phyloP scores from a whole-genome alignment of 495 filamentous ascomycete genomes.

The Lasiosphaeris hirsuta region DNA sequence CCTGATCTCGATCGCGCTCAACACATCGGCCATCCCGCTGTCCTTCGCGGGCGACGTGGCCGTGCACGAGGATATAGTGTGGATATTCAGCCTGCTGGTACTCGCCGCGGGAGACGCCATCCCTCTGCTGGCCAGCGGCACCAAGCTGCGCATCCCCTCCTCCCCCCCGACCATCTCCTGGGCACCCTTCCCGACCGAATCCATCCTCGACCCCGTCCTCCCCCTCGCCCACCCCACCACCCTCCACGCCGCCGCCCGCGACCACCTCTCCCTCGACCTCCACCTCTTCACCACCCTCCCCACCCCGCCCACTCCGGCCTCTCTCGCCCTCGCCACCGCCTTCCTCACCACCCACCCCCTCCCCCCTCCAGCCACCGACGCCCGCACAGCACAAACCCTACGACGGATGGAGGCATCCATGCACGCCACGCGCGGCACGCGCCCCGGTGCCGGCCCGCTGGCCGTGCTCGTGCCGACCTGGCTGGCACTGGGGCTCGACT shows the following conservation, averaged over 20 bases:
- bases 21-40: constrained; percentile 22
- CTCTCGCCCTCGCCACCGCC: not conserved
- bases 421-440: not conserved
- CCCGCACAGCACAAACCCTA: too few species aligned
- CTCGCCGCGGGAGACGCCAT: constrained; percentile 17
- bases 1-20: constrained; percentile 25
- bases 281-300: constrained; percentile 12
- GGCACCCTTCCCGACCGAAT: constrained; percentile 7
- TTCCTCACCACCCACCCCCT: not conserved
- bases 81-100: constrained; percentile 18
- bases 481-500: not conserved
- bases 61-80: constrained; percentile 16
- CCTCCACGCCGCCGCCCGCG: constrained; percentile 13
- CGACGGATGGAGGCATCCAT: too few species aligned
- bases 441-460: not conserved
- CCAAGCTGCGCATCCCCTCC: constrained; percentile 2
- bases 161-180: constrained; percentile 7
- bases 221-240: not conserved
- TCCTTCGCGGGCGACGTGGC: constrained; percentile 11
- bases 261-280: constrained; percentile 24
- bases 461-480: not conserved
- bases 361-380: too few species aligned
- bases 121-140: constrained; percentile 12
- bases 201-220: not conserved
- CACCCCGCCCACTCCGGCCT: not conserved